Evolutionary conservation across 2,329 filamentous ascomycete genomes (phyloP), one percentile per base, ranked within the genome.

Genomic region (Xylariaceae sp.): DNA sequence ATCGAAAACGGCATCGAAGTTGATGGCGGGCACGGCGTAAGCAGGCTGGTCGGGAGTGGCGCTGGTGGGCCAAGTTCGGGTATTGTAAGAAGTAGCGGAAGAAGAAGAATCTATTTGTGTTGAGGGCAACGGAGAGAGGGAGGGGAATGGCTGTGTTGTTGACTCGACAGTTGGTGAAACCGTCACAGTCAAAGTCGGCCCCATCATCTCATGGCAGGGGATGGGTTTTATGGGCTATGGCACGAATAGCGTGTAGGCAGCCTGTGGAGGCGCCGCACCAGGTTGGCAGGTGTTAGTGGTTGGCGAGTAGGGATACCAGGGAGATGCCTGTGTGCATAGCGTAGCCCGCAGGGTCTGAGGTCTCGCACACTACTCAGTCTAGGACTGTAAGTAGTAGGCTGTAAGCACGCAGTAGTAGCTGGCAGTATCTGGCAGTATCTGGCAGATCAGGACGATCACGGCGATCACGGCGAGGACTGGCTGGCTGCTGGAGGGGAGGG

Each of bases 1-100:
- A 63, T 59, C 23, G 54, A 45, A 49, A 51, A 56, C 56, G 42
- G 42, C 42, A 55, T 76, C 76, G 66, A 80, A 75, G 62, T 82
- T 78, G 70, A 85, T 80, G 0, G 79, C 78, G 44, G 80, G 78
- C 39, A 85, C 72, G 59, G 82, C 80, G 69, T 83, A 82, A 59
- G 73, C 69, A 11, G 78, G 72, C 18, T 77, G 68, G 57, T 66
- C 72, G 47, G 74, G 74, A 15, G 75, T 65, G 58, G 63, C 72
- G 65, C 75, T 75, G 62, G 69, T 61, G 66, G 65, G 69, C 57
- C 66, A 65, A 39, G 68, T 67, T 55, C 64, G 58, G 56, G 61
- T 45, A 54, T 60, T 64, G 34, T 59, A 58, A 30, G n/a, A 60
- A 55, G 55, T 42, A 58, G 37, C 60, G 60, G 60, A 55, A 57